These are phyloP conservation scores for Xanthoceras sorbifolium DNA, from an alignment of 345 rosid species.

Conservation along the genomic window DNA sequence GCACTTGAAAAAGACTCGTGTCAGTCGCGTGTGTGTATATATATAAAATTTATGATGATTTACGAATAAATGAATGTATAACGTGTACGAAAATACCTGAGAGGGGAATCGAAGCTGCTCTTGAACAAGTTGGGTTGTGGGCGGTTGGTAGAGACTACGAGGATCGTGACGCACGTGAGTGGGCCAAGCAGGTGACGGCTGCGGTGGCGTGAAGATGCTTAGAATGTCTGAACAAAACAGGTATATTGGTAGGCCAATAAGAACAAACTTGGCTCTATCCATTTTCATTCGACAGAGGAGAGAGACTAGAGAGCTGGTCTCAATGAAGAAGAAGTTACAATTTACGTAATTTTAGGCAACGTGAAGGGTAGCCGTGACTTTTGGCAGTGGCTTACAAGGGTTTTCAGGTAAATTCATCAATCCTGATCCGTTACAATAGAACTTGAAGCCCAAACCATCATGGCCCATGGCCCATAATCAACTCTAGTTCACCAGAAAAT, in stretches of 20 bases:
- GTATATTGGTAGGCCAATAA: constrained; percentile 32
- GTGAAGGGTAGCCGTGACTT: neutral
- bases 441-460: no score
- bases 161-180: neutral
- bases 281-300: constrained; percentile 12
- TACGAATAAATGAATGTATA: neutral
- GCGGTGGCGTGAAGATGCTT: constrained; percentile 22
- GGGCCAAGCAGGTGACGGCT: constrained; percentile 8
- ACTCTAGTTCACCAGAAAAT: no score
- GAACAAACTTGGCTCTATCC: constrained; percentile 34
- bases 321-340: neutral
- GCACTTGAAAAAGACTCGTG: no score
- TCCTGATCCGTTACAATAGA: neutral
- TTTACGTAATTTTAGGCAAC: neutral
- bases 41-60: neutral
- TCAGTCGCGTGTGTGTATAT: no score
- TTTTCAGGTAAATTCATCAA: neutral
- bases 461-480: neutral
- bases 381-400: neutral
- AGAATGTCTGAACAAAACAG: constrained; percentile 31
- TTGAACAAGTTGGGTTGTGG: neutral
- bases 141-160: neutral
- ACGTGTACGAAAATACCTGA: constrained; percentile 16
- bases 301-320: neutral
- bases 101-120: constrained; percentile 24